Conservation (phyloP, 768 basidiomycete genomes). For the Butyriboletus loyo region DNA sequence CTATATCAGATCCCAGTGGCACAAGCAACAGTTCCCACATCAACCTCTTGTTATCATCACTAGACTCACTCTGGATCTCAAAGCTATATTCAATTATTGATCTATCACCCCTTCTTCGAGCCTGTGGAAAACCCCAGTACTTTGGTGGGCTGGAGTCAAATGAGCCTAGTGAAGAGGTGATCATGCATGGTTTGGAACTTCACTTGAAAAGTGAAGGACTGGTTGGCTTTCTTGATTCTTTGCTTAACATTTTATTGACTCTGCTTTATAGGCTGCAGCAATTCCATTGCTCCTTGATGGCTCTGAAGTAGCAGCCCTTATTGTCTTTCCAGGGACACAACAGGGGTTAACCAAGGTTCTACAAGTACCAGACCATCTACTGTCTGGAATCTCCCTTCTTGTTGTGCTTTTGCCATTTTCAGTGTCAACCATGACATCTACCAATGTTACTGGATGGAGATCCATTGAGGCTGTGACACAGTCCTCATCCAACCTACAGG, state of each 20-base stretch:
- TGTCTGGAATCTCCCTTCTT: conserved; percentile 16
- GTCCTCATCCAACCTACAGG: neutral
- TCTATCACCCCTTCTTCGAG: conserved; percentile 43
- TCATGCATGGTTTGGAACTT: conserved; percentile 39
- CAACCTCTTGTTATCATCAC: conserved; percentile 42
- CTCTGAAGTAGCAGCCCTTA: conserved; percentile 46
- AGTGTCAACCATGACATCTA: conserved; percentile 12
- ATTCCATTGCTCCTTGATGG: conserved; percentile 47
- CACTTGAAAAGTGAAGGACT: conserved; percentile 48
- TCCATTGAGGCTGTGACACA: conserved; percentile 8
- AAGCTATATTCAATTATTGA: conserved; percentile 50
- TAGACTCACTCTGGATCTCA: conserved; percentile 42
- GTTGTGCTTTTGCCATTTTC: conserved; percentile 27
- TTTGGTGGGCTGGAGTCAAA: conserved; percentile 47
- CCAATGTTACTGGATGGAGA: conserved; percentile 16
- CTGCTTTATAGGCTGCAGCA: conserved; percentile 42
- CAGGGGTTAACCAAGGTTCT: conserved; percentile 36
- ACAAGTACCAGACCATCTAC: conserved; percentile 37
- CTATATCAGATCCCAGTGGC: conserved; percentile 45
- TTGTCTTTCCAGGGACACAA: conserved; percentile 50
- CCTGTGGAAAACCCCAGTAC: conserved; percentile 51
- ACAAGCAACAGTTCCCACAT: conserved; percentile 46
- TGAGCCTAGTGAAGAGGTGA: conserved; percentile 37
- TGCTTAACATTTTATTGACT: conserved; percentile 1
- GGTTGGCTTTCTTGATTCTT: conserved; percentile 34